These are phyloP conservation scores for Halteria grandinella DNA, from an alignment of 73 alveolate species.

Conservation along the genomic window DNA sequence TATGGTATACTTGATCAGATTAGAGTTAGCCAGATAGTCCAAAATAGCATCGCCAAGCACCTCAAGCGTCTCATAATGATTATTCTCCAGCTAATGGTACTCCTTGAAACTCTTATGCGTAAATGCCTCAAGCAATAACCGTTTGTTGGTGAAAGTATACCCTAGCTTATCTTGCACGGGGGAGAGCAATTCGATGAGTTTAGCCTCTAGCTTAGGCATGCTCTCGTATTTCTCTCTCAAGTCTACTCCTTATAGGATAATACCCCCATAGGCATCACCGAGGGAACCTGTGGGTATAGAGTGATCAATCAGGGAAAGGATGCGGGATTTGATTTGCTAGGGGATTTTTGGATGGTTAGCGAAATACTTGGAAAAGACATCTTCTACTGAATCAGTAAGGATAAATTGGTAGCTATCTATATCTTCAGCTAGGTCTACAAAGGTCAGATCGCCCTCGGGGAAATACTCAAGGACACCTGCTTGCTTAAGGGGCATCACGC, in stretches of 20 bases:
- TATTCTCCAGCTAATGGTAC: neutral
- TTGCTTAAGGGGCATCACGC: conserved; percentile 54
- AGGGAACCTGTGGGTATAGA: too few species aligned
- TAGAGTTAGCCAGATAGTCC: conserved; percentile 59
- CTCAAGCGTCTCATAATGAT: conserved; percentile 62
- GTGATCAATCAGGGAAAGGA: too few species aligned
- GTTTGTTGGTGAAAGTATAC: conserved; percentile 39
- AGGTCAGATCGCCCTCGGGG: conserved; percentile 51
- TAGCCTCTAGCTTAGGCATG: neutral
- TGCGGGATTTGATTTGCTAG: too few species aligned
- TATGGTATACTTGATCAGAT: conserved; percentile 43
- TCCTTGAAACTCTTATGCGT: conserved; percentile 48
- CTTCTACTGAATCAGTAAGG: conserved; percentile 16
- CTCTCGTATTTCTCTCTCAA: too few species aligned
- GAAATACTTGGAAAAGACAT: conserved; percentile 15
- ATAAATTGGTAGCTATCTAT: conserved; percentile 9
- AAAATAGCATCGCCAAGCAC: conserved; percentile 71
- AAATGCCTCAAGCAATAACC: conserved; percentile 52
- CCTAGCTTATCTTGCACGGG: conserved; percentile 40
- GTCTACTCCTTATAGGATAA: too few species aligned
- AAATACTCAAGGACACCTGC: conserved; percentile 48
- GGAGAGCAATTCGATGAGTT: neutral
- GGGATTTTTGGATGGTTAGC: neutral
- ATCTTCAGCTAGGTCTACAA: conserved; percentile 8
- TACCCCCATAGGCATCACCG: too few species aligned